Evolutionary conservation across 768 basidiomycete species (phyloP), one percentile per base, ranked within the genome.

Genomic region (Chalciporus sphaerocephalus): DNA sequence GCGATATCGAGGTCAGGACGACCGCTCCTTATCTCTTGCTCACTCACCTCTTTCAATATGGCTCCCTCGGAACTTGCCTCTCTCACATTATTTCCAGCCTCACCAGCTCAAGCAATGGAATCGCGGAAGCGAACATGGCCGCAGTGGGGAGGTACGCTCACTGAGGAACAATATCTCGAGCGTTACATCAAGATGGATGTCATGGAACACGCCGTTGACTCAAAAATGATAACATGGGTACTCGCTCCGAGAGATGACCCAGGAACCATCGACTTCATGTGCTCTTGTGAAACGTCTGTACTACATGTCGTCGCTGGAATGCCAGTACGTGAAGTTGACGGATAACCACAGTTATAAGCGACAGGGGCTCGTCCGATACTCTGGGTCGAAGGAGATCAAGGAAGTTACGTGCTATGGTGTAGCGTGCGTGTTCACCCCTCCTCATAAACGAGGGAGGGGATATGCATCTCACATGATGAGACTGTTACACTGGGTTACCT

Each of bases 391-490:
- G 38, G 45, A 34, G 16, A 47, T 57, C 20, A 60, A 71, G 38
- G 56, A 67, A 37, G 73, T 70, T 0, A 46, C 64, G 6, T 72
- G 75, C 30, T 83, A 83, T 48, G 78, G 65, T 1, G 62, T 85
- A 33, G 80, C 80, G 1, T 71, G 72, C 4, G 80, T 84, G 8
- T 85, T 72, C 58, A 82, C 80, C 6, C 76, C 77, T 12, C 57
- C 68, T 0, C 44, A 54, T 24, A 69, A 79, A 15, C 72, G 80
- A 42, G 64, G 72, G 9, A 74, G 74, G 40, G 81, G 83, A 18
- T 84, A 81, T 49, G 81, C 76, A 7, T 57, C 60, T 11, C 78
- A 80, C 48, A 81, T 83, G 81, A 81, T 84, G 81, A 67, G 73
- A 10, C 70, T 85, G 18, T 45, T 85, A 28, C 82, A 85, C 53